phyloP scores from a whole-genome alignment of 345 rosid species.

The Ricinus communis region DNA sequence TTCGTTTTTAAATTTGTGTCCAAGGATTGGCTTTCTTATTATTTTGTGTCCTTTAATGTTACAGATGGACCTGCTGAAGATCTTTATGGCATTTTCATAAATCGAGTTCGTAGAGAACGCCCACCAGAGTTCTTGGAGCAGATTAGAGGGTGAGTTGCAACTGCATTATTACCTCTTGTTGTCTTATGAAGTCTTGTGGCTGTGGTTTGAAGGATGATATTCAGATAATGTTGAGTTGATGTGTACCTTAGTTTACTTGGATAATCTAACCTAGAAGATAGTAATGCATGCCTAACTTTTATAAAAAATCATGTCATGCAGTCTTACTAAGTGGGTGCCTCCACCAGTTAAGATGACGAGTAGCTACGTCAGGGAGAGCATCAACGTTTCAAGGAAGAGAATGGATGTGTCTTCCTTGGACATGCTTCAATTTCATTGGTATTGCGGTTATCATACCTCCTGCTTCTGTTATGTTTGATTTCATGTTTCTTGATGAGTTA shows the following conservation, averaged over 20 bases:
- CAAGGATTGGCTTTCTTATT: neutral
- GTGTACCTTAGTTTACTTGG: neutral
- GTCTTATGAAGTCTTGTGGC: neutral
- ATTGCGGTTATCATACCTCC: neutral
- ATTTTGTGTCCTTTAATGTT: conserved; percentile 10
- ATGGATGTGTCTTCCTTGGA: conserved; percentile 93
- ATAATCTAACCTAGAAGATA: too few species aligned
- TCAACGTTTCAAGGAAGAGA: conserved; percentile 75
- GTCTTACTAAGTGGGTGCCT: conserved; percentile 97
- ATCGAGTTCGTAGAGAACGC: conserved; percentile 72
- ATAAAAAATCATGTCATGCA: conserved; percentile 43
- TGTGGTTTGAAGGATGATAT: neutral
- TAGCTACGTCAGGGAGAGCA: conserved; percentile 63
- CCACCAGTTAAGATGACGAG: conserved; percentile 96
- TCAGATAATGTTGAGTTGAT: neutral
- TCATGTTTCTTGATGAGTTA: neutral
- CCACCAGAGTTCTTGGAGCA: conserved; percentile 70
- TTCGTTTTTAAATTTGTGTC: neutral
- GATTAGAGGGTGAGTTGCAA: conserved; percentile 66
- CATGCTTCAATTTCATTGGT: conserved; percentile 99
- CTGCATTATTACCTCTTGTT: neutral
- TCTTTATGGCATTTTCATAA: conserved; percentile 89
- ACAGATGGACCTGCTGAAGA: conserved; percentile 95
- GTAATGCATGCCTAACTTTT: too few species aligned
- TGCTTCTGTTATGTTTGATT: neutral